A percentile compares a stretch with the other conserved stretches of the same genome.
Conservation (phyloP, 1,284 basidiomycete genomes). For the Irpex sp. region DNA sequence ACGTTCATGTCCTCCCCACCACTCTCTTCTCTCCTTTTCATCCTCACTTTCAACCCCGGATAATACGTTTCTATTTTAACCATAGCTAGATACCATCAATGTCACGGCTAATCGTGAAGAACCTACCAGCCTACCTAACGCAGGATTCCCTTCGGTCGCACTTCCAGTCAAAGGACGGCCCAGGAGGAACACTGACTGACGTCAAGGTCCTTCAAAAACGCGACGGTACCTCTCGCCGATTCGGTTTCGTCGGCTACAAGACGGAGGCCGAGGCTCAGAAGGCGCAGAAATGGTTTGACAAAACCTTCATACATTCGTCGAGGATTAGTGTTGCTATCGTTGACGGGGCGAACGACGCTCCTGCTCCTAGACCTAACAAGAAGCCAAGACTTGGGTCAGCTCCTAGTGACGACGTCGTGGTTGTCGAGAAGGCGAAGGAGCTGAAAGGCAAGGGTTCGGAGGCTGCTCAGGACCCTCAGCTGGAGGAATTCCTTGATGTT, state of each 20-base stretch:
- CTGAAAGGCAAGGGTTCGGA: not conserved
- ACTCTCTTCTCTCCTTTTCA: not conserved
- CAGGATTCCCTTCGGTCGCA: constrained; percentile 67
- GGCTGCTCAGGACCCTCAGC: constrained; percentile 32
- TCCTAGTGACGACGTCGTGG: constrained; percentile 24
- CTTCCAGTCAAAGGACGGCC: constrained; percentile 60
- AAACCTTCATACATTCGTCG: constrained; percentile 75
- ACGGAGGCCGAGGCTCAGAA: constrained; percentile 72
- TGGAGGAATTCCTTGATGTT: constrained; percentile 59
- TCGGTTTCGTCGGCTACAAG: constrained; percentile 93
- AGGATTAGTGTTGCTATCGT: constrained; percentile 77
- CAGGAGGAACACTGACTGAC: constrained; percentile 81
- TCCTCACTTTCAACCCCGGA: constrained; percentile 2
- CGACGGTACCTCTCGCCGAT: constrained; percentile 80
- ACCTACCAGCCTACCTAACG: constrained; percentile 76
- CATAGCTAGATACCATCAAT: constrained; percentile 30
- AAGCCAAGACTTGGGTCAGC: constrained; percentile 51
- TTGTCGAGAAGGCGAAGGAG: constrained; percentile 21
- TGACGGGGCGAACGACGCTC: constrained; percentile 70
- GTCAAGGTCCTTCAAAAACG: constrained; percentile 77
- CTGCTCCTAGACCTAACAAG: constrained; percentile 64
- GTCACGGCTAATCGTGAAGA: constrained; percentile 92
- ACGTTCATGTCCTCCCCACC: not conserved
- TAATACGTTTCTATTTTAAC: not conserved
- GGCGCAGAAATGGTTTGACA: constrained; percentile 84